Conservation (phyloP, 2,329 filamentous ascomycete genomes). For the Mollisia scopiformis region DNA sequence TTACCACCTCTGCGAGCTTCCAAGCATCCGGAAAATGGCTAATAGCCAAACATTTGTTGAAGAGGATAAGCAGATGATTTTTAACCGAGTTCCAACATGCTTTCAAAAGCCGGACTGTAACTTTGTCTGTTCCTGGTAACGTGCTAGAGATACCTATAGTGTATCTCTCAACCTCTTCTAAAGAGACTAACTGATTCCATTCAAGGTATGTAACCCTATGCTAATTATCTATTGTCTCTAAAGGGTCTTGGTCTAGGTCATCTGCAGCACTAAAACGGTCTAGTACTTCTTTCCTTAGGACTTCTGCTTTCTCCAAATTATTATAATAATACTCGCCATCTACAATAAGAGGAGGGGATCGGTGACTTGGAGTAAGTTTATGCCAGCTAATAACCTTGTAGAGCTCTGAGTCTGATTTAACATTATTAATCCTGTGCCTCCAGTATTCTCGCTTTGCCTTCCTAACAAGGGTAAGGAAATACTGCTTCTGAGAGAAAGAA, state of each 20-base stretch:
- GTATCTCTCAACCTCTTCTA: neutral
- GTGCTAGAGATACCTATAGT: neutral
- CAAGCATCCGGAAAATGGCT: neutral
- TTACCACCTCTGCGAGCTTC: neutral
- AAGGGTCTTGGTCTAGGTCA: neutral
- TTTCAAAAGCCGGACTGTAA: neutral
- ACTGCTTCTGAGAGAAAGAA: too few species aligned
- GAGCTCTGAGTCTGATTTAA: neutral
- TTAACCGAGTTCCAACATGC: neutral
- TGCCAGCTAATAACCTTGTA: neutral
- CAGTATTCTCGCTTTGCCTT: neutral
- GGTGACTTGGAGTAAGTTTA: neutral
- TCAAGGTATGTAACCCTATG: neutral
- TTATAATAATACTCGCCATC: neutral
- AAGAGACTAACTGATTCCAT: neutral
- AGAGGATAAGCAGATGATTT: neutral
- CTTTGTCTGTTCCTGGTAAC: neutral
- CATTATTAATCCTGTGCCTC: neutral
- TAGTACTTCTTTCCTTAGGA: conserved; percentile 19
- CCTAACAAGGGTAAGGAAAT: neutral
- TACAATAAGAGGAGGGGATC: neutral
- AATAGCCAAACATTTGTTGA: neutral
- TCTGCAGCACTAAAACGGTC: too few species aligned
- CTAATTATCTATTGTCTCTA: neutral
- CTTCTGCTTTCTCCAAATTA: neutral